Conservation (phyloP, 202 grass and related monocot genomes). For the Miscanthus sacchariflorus region DNA sequence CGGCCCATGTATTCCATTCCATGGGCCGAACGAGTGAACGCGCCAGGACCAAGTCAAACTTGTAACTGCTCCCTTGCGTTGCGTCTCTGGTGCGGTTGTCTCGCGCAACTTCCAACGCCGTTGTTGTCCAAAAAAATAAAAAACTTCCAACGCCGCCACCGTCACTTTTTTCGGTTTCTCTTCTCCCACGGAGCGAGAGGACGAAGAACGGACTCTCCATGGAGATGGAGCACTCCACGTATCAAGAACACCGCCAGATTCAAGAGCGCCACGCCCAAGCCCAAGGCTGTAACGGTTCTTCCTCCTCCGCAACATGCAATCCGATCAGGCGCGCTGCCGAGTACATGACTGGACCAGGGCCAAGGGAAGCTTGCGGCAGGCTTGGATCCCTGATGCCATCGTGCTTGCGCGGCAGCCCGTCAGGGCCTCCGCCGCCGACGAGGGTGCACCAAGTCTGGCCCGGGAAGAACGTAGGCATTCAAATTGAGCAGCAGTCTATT, state of each 20-base stretch:
- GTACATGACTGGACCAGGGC: background rate
- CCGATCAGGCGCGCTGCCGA: background rate
- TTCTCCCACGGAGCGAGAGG: background rate
- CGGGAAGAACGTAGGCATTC: slow-evolving; percentile 60
- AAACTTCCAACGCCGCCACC: background rate
- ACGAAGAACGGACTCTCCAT: background rate
- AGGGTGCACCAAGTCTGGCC: slow-evolving; percentile 72
- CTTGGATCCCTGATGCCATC: background rate
- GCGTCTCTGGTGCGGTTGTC: background rate
- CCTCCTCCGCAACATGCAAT: slow-evolving; percentile 10
- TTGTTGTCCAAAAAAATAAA: too few species aligned
- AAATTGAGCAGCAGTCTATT: too few species aligned
- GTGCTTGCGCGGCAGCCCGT: background rate
- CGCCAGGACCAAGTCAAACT: background rate
- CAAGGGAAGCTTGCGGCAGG: background rate
- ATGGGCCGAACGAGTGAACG: background rate
- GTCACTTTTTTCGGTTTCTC: background rate
- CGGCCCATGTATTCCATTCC: background rate
- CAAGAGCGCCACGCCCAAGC: background rate
- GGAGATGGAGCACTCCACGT: background rate
- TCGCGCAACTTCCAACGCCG: background rate
- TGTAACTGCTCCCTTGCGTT: background rate
- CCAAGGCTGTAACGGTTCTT: background rate
- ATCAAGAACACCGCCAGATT: background rate
- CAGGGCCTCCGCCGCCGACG: background rate